Percentiles rank a stretch among this genome's conserved stretches.
phyloP scores from a whole-genome alignment of 768 basidiomycete species.

The Boletus huronensis region DNA sequence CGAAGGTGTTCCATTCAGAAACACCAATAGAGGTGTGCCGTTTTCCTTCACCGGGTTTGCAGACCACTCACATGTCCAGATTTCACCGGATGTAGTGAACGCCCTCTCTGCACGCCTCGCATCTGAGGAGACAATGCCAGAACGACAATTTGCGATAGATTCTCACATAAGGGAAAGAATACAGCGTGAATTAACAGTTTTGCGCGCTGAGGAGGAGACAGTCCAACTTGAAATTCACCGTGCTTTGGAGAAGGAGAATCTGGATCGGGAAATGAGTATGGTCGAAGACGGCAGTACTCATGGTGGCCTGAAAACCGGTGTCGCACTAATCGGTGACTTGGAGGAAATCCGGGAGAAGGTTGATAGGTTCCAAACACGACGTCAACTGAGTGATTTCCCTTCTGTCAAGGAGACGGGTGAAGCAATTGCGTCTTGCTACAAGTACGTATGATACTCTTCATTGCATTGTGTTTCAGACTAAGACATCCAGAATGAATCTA shows the following conservation, averaged over 20 bases:
- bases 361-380: constrained; percentile 61
- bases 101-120: constrained; percentile 65
- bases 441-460: constrained; percentile 35
- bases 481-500: constrained; percentile 36
- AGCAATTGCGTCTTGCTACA: constrained; percentile 72
- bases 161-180: constrained; percentile 70
- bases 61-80: constrained; percentile 41
- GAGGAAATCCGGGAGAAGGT: constrained; percentile 71
- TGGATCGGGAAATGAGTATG: constrained; percentile 67
- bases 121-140: constrained; percentile 55
- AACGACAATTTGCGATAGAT: constrained; percentile 73
- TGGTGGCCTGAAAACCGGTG: constrained; percentile 52
- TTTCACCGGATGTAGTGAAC: constrained; percentile 81
- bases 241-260: constrained; percentile 84
- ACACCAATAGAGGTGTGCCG: constrained; percentile 49
- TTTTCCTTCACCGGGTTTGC: background rate
- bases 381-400: constrained; percentile 51
- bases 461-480: background rate
- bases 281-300: constrained; percentile 41
- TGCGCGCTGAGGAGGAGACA: constrained; percentile 65
- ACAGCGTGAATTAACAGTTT: constrained; percentile 57
- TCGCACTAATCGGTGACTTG: constrained; percentile 66
- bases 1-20: constrained; percentile 57
- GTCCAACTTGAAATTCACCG: constrained; percentile 71
- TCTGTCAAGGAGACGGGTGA: constrained; percentile 55